Percentiles rank a stretch among this genome's conserved stretches.
Conservation (phyloP, 148 eudicot species). For the Rhododendron williamsianum region DNA sequence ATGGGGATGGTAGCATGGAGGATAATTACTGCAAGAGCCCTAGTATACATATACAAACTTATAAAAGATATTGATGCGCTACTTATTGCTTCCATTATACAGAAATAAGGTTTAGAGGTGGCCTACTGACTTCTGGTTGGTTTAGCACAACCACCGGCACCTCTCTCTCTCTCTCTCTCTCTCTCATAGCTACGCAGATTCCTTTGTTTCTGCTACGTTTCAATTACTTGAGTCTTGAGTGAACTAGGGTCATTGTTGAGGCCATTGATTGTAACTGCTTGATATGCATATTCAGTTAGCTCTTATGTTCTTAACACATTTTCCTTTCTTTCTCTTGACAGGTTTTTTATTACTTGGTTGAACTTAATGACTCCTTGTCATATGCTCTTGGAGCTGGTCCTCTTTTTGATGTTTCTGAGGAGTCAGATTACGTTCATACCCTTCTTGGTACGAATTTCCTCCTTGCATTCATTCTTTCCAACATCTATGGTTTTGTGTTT, state of each 20-base stretch:
- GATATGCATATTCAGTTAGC: not conserved
- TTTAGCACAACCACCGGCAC: not conserved
- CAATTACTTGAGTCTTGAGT: constrained; percentile 55
- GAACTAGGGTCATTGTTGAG: constrained; percentile 17
- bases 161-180: not conserved
- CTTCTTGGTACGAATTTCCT: constrained; percentile 59
- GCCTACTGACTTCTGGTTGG: not conserved
- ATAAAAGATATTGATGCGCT: not conserved
- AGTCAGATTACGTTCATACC: constrained; percentile 87
- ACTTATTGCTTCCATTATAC: not conserved
- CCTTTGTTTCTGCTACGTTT: constrained; percentile 22
- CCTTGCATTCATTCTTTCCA: not conserved
- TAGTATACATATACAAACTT: not conserved
- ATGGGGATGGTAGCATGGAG: not conserved
- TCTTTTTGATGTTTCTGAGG: constrained; percentile 91
- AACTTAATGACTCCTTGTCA: constrained; percentile 84
- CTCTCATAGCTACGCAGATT: not conserved
- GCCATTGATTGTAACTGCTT: not conserved
- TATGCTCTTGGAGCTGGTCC: constrained; percentile 97
- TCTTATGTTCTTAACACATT: not conserved
- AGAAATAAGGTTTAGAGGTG: not conserved
- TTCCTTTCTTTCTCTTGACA: not conserved
- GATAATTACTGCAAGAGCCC: not conserved
- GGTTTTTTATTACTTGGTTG: constrained; percentile 13
- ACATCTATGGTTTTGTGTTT: not conserved